Conservation (phyloP, 2,329 filamentous ascomycete species). For the Ceratocystis smalleyi region DNA sequence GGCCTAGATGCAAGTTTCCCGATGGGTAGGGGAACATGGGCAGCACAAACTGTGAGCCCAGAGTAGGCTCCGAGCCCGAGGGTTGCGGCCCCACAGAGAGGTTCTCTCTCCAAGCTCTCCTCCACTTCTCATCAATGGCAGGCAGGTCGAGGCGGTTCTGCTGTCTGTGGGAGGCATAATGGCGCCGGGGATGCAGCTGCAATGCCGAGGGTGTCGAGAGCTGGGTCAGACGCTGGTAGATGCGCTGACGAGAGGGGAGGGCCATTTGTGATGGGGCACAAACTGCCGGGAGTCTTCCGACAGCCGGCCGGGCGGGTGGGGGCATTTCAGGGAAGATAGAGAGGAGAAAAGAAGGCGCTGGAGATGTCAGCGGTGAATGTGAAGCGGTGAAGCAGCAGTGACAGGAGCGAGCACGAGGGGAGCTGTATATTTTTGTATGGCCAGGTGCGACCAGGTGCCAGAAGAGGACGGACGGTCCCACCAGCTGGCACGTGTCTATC, state of each 20-base stretch:
- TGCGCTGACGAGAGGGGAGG: neutral
- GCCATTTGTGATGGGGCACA: neutral
- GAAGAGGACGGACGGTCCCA: rapidly evolving
- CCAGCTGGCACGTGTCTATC: neutral
- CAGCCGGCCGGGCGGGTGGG: neutral
- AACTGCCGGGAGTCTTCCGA: slow-evolving; percentile 4
- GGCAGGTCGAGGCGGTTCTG: slow-evolving; percentile 13
- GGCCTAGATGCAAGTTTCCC: slow-evolving; percentile 70
- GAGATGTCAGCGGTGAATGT: neutral
- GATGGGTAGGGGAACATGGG: slow-evolving; percentile 94
- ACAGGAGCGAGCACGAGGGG: neutral
- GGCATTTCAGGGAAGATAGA: neutral
- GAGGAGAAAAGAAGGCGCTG: neutral
- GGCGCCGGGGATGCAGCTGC: neutral
- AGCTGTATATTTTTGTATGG: neutral
- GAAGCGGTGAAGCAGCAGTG: too few species aligned
- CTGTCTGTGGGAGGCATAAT: neutral
- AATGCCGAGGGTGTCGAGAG: neutral
- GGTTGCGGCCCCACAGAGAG: slow-evolving; percentile 14
- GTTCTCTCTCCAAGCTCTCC: slow-evolving; percentile 28
- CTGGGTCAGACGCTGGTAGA: slow-evolving; percentile 5
- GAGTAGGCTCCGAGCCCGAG: slow-evolving; percentile 7
- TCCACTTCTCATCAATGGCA: slow-evolving; percentile 36
- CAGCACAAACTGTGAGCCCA: slow-evolving; percentile 49
- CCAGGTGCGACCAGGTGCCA: neutral